Conservation (phyloP, 2,329 filamentous ascomycete species). For the Diaporthe nobilis region DNA sequence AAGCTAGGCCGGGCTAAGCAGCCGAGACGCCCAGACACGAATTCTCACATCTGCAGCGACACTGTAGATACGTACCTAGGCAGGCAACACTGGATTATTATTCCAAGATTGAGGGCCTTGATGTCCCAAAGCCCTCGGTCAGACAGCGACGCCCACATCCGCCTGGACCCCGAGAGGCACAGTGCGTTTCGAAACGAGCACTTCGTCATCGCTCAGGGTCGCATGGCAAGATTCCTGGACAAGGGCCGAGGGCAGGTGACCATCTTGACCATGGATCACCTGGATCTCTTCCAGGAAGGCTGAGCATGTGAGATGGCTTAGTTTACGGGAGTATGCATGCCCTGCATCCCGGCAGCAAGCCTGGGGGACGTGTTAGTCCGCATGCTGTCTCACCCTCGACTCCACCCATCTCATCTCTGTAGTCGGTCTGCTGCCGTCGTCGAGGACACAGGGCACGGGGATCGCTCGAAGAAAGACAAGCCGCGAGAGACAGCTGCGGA, state of each 20-base stretch:
- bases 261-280: neutral
- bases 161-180: constrained; percentile 3
- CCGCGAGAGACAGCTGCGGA: neutral
- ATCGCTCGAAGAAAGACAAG: neutral
- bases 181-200: neutral
- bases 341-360: neutral
- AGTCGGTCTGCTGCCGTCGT: neutral
- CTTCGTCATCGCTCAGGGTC: constrained; percentile 21
- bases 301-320: constrained; percentile 3
- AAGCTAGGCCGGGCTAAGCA: neutral
- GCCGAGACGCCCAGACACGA: neutral
- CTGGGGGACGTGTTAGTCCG: neutral
- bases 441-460: neutral
- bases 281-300: neutral
- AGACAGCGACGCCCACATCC: neutral
- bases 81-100: no score
- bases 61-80: no score
- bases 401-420: neutral
- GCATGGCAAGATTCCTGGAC: neutral
- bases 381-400: constrained; percentile 15
- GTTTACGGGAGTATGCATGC: neutral
- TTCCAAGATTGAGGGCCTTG: neutral
- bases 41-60: no score
- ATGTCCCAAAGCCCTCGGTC: neutral
- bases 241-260: constrained; percentile 10